Percentiles rank a stretch among this genome's conserved stretches.
phyloP scores from a whole-genome alignment of 2,329 filamentous ascomycete genomes.

The Passalora sequoiae region DNA sequence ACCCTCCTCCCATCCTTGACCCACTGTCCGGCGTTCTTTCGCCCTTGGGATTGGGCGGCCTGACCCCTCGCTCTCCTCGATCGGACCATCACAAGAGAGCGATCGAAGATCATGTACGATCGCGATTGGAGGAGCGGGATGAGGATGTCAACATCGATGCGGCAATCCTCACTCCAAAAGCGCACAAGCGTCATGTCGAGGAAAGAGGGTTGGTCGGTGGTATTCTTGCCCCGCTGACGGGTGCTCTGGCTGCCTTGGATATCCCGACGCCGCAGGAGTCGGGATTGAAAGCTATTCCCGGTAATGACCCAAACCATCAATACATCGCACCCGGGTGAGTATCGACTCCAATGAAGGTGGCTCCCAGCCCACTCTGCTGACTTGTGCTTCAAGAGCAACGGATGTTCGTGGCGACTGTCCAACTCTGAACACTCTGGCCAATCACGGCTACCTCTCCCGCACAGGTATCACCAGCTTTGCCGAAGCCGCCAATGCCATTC shows the following conservation, averaged over 20 bases:
- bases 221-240: slow-evolving; percentile 23
- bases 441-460: slow-evolving; percentile 26
- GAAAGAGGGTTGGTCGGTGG: slow-evolving; percentile 16
- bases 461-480: slow-evolving; percentile 23
- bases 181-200: slow-evolving; percentile 18
- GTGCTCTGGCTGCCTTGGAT: slow-evolving; percentile 19
- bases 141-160: slow-evolving; percentile 19
- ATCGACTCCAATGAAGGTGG: too few relatives aligned
- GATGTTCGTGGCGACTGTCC: slow-evolving; percentile 25
- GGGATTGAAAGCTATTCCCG: slow-evolving; percentile 21
- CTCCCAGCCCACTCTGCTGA: too few relatives aligned
- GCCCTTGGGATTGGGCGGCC: slow-evolving; percentile 13
- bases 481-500: slow-evolving; percentile 26
- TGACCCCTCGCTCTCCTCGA: slow-evolving; percentile 16
- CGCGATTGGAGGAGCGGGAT: slow-evolving; percentile 18
- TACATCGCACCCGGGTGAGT: too few relatives aligned
- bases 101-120: slow-evolving; percentile 15
- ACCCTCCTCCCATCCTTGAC: slow-evolving; percentile 13
- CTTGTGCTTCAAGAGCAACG: slow-evolving; percentile 21
- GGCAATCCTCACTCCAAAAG: slow-evolving; percentile 18
- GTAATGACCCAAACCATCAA: slow-evolving; percentile 24
- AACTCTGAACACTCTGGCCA: slow-evolving; percentile 26
- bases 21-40: slow-evolving; percentile 16
- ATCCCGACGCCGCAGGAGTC: slow-evolving; percentile 23
- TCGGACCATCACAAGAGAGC: slow-evolving; percentile 8